Base-by-base conservation (phyloP, 75 land plant genomes). In the Cryptomeria japonica region DNA sequence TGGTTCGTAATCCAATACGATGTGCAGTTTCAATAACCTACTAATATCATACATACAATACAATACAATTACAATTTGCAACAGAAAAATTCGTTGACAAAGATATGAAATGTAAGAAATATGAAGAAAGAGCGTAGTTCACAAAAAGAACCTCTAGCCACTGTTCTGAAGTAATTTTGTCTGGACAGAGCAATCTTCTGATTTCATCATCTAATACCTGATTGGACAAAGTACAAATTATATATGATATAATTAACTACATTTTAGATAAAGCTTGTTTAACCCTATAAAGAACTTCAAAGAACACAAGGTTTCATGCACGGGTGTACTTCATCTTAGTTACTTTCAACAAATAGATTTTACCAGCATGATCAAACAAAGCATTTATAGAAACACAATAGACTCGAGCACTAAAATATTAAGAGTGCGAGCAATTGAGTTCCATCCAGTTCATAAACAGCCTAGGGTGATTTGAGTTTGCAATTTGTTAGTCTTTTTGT, bases 171-270 rank as follows among this genome's bases (percentile, higher is more conserved):
- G n/a, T 89, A 73, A 91, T 83, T 84, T 91, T 91, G 88, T 91
- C 92, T 58, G 92, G 92, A 84, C 92, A 91, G 31, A 91, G 88
- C 13, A 91, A 41, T 32, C 83, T 83, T 76, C 92, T 87, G 28
- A 91, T 87, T 84, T 89, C 91, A 47, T 91, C 92, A 84, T 91
- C 90, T 36, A 91, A 82, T 10, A 91, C 85, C 92, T 91, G 86
- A 32, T 68, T 85, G 31, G 7, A 89, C 46, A 31, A 88, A 10
- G 16, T 44, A 47, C 84, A 42, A 44, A 44, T 44, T 28, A 80
- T 44, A 10, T 8, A 80, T 11, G 49, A 80, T 1, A 80, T 41
- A 73, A 12, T 73, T 73, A 32, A 73, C 37, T 32, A 15, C 34
- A 12, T 73, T 73, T 10, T 73, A 12, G 38, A 73, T 12, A 31